These are phyloP conservation scores for Anisodus acutangulus DNA, from an alignment of 257 asterid species.

Conservation along the genomic window DNA sequence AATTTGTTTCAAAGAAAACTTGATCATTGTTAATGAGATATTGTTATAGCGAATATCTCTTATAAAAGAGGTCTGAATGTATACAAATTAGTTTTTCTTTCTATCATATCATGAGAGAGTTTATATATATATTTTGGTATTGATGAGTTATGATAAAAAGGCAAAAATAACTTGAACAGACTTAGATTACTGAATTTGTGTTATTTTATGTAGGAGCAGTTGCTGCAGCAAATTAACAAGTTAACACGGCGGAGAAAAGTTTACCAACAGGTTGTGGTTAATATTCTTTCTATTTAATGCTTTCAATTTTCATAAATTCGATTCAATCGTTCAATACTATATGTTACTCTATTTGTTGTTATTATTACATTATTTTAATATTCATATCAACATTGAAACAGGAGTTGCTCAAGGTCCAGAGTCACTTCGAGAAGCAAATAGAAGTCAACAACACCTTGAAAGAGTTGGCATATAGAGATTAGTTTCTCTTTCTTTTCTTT, in stretches of 20 bases:
- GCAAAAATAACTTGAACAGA: no score
- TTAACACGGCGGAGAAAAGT: neutral
- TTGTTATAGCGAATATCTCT: no score
- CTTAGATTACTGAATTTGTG: neutral
- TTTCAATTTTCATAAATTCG: neutral
- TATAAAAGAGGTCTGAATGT: neutral
- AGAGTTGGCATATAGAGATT: neutral
- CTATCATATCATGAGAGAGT: neutral
- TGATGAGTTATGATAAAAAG: no score
- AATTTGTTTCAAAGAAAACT: no score
- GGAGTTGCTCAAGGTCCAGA: neutral
- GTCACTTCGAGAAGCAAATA: neutral
- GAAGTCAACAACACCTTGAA: neutral
- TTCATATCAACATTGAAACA: neutral
- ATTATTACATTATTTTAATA: neutral
- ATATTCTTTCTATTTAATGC: neutral
- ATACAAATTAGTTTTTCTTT: no score
- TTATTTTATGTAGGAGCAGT: neutral
- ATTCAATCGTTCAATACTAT: neutral
- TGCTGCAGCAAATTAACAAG: neutral
- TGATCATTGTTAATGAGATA: no score
- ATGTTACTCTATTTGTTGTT: neutral
- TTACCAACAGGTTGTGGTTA: neutral
- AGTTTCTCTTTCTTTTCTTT: neutral
- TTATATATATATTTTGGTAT: no score